Percentiles rank a stretch among this genome's conserved stretches.
Evolutionary conservation across 2,329 filamentous ascomycete species (phyloP).

Genomic region (Neofusicoccum cordaticola): DNA sequence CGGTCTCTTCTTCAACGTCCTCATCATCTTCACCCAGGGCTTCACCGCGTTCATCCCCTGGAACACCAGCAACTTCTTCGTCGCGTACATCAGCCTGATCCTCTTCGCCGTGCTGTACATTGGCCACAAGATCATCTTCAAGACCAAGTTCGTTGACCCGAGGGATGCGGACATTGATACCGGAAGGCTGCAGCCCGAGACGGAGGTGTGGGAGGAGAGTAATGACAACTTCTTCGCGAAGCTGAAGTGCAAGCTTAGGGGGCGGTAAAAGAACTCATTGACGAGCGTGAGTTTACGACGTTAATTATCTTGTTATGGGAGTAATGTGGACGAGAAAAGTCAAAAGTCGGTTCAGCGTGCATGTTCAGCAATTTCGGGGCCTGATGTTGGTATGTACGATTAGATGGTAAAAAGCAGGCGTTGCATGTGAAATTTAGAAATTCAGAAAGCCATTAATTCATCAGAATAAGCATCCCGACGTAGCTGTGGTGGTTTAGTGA

Average conservation of each 20-base stretch:
- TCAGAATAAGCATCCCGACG: too few species aligned
- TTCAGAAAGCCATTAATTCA: background rate
- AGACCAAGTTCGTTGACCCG: slow-evolving; percentile 39
- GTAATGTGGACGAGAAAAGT: background rate
- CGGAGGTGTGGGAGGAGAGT: slow-evolving; percentile 19
- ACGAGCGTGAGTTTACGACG: background rate
- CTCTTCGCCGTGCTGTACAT: slow-evolving; percentile 52
- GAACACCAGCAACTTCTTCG: slow-evolving; percentile 36
- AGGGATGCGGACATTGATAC: slow-evolving; percentile 43
- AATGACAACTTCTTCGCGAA: slow-evolving; percentile 12
- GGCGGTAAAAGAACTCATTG: background rate
- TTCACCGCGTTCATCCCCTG: slow-evolving; percentile 43
- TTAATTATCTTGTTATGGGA: background rate
- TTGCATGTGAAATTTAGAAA: background rate
- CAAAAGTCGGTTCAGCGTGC: background rate
- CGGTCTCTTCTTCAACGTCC: slow-evolving; percentile 35
- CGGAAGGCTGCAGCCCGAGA: slow-evolving; percentile 30
- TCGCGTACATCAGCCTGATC: slow-evolving; percentile 39
- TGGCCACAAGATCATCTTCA: slow-evolving; percentile 53
- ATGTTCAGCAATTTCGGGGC: background rate
- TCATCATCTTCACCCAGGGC: slow-evolving; percentile 42
- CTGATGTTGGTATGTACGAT: background rate
- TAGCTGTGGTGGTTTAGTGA: too few species aligned
- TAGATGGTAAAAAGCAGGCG: background rate
- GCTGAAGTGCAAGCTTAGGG: slow-evolving; percentile 7